Base-by-base conservation (phyloP, 192 early-diverging fungal species). In the Phycomyces blakesleeanus region DNA sequence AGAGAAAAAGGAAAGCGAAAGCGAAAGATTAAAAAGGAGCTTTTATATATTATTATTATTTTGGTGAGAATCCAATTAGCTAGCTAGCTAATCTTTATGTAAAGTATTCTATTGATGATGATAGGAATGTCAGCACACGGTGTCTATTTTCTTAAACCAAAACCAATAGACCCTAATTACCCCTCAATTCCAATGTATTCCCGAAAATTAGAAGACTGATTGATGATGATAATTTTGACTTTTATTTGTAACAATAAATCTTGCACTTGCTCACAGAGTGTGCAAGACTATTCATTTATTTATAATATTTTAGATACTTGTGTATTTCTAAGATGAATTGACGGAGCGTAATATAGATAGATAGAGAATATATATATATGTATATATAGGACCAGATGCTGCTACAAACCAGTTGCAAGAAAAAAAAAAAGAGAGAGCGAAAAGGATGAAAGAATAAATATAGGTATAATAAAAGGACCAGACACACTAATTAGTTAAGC, bases 221-320 rank as follows among this genome's bases (percentile, higher is more conserved):
- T 5, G 22, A 83, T 85, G 39, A 58, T 59, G 16, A 81, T 81
- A 21, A 85, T 85, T n/a, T 66, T 74, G 34, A 72, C 60, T 21
- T 80, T 76, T 51, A 72, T 66, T 25, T 72, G 66, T 24, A 66
- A 72, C 63, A 72, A 72, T 41, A 50, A 59, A 22, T 55, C 53
- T 22, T 5, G n/a, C 25, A 52, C 51, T 52, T 24, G 25, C 9
- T 24, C 20, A 52, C 51, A 52, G 20, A 52, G 9, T 20, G 20
- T n/a, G 25, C 20, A 24, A 52, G 21, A 52, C n/a, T n/a, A n/a
- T n/a, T n/a, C n/a, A n/a, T n/a, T n/a, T n/a, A n/a, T n/a, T n/a
- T n/a, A n/a, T 15, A 52, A 15, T 16, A 52, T 52, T 24, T 24
- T 52, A 52, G n/a, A 21, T 3, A 52, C 21, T 52, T 50, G 21